phyloP scores from a whole-genome alignment of 2,329 filamentous ascomycete species.

The Verticillium isaacii region DNA sequence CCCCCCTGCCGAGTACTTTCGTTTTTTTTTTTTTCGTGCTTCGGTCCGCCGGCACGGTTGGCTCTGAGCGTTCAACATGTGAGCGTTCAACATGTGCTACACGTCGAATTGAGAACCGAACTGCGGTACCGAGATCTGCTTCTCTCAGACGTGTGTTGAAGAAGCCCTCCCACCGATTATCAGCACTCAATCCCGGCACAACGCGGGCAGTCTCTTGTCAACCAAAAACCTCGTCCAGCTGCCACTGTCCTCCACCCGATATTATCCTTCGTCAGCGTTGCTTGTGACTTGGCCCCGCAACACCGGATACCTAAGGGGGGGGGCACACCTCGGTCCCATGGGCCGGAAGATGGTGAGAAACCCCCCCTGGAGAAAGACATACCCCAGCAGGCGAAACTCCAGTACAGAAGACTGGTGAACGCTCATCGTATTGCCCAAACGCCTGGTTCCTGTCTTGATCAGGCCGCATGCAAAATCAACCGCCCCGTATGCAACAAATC shows the following conservation, averaged over 20 bases:
- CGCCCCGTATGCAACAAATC: slow-evolving; percentile 14
- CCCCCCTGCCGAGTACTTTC: not conserved
- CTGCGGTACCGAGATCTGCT: not conserved
- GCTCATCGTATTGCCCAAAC: slow-evolving; percentile 12
- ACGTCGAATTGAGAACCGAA: not conserved
- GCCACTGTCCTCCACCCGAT: not conserved
- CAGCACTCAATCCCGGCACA: not conserved
- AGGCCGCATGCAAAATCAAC: slow-evolving; percentile 12
- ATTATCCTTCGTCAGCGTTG: not conserved
- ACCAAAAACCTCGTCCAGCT: not conserved
- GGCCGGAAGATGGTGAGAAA: not conserved
- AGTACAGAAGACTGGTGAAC: not conserved
- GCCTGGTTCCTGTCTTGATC: slow-evolving; percentile 11
- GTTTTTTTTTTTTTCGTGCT: not conserved
- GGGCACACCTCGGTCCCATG: not conserved
- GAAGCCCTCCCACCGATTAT: not conserved
- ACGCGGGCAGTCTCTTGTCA: not conserved
- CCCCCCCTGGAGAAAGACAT: not conserved
- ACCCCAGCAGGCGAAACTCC: not conserved
- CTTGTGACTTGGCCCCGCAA: not conserved
- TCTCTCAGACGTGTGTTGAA: not conserved
- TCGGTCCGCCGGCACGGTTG: not conserved
- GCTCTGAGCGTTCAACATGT: not conserved
- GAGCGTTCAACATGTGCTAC: not conserved
- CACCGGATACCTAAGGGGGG: not conserved